Evolutionary conservation across 202 grass and related monocot genomes (phyloP).

Genomic region (Dendrocalamus latiflorus): DNA sequence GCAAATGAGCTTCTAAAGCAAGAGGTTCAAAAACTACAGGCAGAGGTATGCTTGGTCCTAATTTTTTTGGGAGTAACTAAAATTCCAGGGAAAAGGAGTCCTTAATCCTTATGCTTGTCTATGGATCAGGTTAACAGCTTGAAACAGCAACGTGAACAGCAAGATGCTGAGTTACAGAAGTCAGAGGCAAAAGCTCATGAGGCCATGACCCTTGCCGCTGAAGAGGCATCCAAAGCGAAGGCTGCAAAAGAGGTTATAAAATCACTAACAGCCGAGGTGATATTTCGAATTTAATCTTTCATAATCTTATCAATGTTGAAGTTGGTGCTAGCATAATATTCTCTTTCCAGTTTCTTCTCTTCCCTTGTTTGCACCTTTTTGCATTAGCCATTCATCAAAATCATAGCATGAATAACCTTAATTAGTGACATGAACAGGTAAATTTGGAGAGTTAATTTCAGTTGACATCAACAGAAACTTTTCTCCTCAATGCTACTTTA

Average conservation of each 20-base stretch:
- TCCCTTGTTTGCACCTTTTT: neutral
- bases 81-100: neutral
- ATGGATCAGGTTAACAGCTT: slow-evolving; percentile 64
- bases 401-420: neutral
- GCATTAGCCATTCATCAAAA: neutral
- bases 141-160: slow-evolving; percentile 46
- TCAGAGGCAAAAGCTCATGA: slow-evolving; percentile 71
- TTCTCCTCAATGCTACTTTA: neutral
- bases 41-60: slow-evolving; percentile 50
- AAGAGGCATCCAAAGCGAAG: slow-evolving; percentile 75
- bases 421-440: neutral
- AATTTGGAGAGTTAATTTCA: neutral
- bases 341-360: neutral
- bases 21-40: slow-evolving; percentile 74
- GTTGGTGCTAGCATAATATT: neutral
- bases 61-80: neutral
- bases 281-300: neutral
- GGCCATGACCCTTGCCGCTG: slow-evolving; percentile 54
- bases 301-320: neutral
- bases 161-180: slow-evolving; percentile 64
- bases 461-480: neutral
- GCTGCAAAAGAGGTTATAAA: slow-evolving; percentile 96
- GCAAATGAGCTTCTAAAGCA: too few species aligned
- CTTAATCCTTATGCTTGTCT: slow-evolving; percentile 33
- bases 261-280: slow-evolving; percentile 83